These are phyloP conservation scores for Fusarium oxysporum DNA, from an alignment of 2,329 filamentous ascomycete genomes.

Conservation along the genomic window DNA sequence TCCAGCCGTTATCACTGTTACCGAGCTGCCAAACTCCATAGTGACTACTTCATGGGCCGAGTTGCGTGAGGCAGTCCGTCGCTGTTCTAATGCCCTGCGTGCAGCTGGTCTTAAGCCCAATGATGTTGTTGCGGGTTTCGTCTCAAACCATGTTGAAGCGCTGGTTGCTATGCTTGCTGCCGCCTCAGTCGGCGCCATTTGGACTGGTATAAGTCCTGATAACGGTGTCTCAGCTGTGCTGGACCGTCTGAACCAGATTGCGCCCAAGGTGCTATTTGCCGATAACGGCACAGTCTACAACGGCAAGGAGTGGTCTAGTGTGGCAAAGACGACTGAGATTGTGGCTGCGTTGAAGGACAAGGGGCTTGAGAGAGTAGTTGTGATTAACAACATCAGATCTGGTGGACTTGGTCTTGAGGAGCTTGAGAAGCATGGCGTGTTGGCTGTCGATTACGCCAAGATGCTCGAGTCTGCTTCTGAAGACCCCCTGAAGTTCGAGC, in stretches of 20 bases:
- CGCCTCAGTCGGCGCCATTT: slow-evolving; percentile 85
- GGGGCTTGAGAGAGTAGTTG: slow-evolving; percentile 75
- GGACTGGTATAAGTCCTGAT: slow-evolving; percentile 94
- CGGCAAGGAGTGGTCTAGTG: slow-evolving; percentile 85
- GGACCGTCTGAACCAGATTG: slow-evolving; percentile 87
- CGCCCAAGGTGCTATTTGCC: slow-evolving; percentile 83
- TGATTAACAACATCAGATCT: slow-evolving; percentile 74
- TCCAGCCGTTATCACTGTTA: slow-evolving; percentile 82
- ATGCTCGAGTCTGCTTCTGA: slow-evolving; percentile 59
- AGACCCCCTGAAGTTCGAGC: slow-evolving; percentile 72
- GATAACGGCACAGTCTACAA: slow-evolving; percentile 94
- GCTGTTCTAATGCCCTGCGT: slow-evolving; percentile 77
- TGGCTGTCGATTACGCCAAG: slow-evolving; percentile 57
- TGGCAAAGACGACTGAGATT: slow-evolving; percentile 83
- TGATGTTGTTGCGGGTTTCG: slow-evolving; percentile 76
- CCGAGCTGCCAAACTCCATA: slow-evolving; percentile 74
- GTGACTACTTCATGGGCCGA: slow-evolving; percentile 76
- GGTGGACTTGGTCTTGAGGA: slow-evolving; percentile 57
- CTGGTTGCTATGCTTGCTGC: slow-evolving; percentile 89
- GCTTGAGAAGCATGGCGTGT: slow-evolving; percentile 54
- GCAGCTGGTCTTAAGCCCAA: slow-evolving; percentile 68
- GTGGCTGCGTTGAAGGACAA: slow-evolving; percentile 69
- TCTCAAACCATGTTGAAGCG: slow-evolving; percentile 90
- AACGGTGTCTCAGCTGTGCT: slow-evolving; percentile 92
- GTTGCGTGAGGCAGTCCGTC: slow-evolving; percentile 80